A percentile compares a stretch with the other conserved stretches of the same genome.
Conservation (phyloP, 768 basidiomycete genomes). For the Leccinum boreale region DNA sequence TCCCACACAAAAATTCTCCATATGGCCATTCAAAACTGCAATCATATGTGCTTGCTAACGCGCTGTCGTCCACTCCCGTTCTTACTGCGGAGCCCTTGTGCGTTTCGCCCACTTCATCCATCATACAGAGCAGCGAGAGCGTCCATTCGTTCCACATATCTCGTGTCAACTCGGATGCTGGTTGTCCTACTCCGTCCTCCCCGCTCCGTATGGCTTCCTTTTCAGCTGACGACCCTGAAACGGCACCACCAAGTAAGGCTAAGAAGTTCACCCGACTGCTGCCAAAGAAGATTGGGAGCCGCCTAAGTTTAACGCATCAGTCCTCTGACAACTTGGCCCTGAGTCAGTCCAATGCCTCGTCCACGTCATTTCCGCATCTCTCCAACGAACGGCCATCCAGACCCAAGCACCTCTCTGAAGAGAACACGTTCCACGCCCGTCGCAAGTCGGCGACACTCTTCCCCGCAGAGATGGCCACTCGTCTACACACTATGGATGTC, state of each 20-base stretch:
- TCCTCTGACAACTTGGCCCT: conserved; percentile 26
- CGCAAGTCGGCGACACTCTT: conserved; percentile 35
- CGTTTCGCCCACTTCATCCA: conserved; percentile 26
- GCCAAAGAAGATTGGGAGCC: conserved; percentile 33
- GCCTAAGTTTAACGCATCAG: conserved; percentile 24
- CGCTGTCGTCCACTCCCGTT: conserved; percentile 26
- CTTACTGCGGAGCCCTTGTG: conserved; percentile 27
- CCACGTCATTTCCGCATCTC: conserved; percentile 25
- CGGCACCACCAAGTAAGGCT: conserved; percentile 19
- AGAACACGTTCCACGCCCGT: conserved; percentile 35
- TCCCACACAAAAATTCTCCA: conserved; percentile 28
- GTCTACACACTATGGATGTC: conserved; percentile 31
- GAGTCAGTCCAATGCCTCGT: conserved; percentile 23
- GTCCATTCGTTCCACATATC: conserved; percentile 19
- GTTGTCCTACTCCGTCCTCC: conserved; percentile 24
- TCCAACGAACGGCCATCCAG: conserved; percentile 23
- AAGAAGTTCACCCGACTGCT: conserved; percentile 28
- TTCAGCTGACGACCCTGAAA: conserved; percentile 21
- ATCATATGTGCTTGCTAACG: conserved; percentile 22
- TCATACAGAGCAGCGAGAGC: conserved; percentile 27
- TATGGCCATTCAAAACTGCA: conserved; percentile 31
- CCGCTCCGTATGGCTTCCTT: conserved; percentile 25
- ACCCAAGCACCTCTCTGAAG: conserved; percentile 24
- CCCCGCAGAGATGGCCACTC: conserved; percentile 25
- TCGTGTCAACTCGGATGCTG: conserved; percentile 19